Conservation (phyloP, 2,329 filamentous ascomycete species). For the Botrytis fragariae region DNA sequence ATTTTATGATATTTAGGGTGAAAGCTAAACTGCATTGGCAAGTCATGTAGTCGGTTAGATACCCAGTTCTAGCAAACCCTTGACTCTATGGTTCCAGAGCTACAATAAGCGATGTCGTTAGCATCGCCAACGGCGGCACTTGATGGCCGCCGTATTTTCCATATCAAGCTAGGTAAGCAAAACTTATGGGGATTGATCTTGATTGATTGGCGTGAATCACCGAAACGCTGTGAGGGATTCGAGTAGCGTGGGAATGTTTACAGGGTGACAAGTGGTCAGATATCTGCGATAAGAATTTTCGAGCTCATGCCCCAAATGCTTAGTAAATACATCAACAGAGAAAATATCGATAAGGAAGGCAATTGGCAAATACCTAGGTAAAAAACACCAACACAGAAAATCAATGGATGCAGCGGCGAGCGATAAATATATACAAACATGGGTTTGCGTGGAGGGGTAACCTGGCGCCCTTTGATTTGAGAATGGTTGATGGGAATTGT, state of each 20-base stretch:
- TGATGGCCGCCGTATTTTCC: not conserved
- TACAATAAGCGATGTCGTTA: slow-evolving; percentile 13
- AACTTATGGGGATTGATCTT: not conserved
- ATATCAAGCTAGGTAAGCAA: not conserved
- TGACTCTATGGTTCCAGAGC: slow-evolving; percentile 6
- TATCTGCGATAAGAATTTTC: slow-evolving; percentile 2
- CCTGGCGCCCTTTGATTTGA: slow-evolving; percentile 19
- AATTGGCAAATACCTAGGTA: not conserved
- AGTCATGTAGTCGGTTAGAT: slow-evolving; percentile 15
- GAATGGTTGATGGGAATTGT: slow-evolving; percentile 9
- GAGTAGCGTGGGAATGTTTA: not conserved
- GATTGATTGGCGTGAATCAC: slow-evolving; percentile 2
- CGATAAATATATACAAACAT: slow-evolving; percentile 6
- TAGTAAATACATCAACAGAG: not conserved
- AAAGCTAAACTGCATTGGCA: not conserved
- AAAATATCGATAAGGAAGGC: not conserved
- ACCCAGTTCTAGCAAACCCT: not conserved
- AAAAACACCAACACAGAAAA: not conserved
- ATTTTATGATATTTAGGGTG: not conserved
- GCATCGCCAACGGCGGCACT: slow-evolving; percentile 10
- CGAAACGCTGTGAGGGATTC: not conserved
- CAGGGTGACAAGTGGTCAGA: slow-evolving; percentile 1
- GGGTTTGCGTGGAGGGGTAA: slow-evolving; percentile 19
- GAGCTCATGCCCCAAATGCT: not conserved
- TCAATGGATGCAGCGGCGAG: slow-evolving; percentile 11